Evolutionary conservation across 2,329 filamentous ascomycete genomes (phyloP).

Genomic region (Botryotinia convoluta): DNA sequence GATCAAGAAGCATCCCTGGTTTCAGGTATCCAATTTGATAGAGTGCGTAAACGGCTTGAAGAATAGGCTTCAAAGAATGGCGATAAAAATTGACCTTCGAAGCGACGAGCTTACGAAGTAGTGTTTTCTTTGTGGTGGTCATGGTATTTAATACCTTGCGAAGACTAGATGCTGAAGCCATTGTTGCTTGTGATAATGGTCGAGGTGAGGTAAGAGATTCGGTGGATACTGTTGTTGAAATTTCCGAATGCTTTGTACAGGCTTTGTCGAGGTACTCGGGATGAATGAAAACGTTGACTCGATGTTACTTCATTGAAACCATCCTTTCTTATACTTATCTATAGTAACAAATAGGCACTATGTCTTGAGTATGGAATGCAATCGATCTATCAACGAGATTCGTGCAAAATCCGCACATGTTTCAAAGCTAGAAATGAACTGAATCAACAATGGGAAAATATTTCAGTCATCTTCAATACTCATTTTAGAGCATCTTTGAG

Average conservation of each 20-base stretch:
- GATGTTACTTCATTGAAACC: neutral
- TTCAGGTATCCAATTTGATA: neutral
- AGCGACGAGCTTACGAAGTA: neutral
- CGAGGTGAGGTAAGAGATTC: neutral
- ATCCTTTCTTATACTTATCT: neutral
- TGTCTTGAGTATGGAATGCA: neutral
- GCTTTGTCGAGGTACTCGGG: neutral
- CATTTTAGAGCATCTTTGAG: fast-evolving
- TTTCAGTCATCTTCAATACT: neutral
- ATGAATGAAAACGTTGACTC: neutral
- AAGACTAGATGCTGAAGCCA: neutral
- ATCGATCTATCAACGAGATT: neutral
- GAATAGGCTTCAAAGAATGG: neutral
- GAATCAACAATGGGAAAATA: neutral
- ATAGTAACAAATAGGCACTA: neutral
- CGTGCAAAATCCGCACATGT: neutral
- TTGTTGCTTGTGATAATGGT: neutral
- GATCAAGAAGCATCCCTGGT: neutral
- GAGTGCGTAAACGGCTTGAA: neutral
- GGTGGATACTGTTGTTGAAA: neutral
- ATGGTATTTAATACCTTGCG: neutral
- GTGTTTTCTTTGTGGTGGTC: neutral
- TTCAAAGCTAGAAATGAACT: neutral
- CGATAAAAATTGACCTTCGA: neutral
- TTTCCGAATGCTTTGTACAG: neutral